Conservation (phyloP, 306 rosid genomes). For the Arachis hypogaea region DNA sequence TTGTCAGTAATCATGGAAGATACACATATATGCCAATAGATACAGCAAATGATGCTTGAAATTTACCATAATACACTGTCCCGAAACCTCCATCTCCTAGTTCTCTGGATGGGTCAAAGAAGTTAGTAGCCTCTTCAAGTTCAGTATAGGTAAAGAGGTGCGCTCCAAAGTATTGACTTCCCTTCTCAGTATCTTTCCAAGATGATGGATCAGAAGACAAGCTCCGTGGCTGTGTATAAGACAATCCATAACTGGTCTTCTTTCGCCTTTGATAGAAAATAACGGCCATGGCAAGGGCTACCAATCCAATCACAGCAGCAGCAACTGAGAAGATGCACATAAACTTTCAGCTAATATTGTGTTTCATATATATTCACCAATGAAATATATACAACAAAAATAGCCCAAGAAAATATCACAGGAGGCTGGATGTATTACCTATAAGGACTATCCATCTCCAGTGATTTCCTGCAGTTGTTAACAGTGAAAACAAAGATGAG, state of each 20-base stretch:
- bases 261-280: slow-evolving; percentile 24
- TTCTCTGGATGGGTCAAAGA: slow-evolving; percentile 61
- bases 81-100: slow-evolving; percentile 94
- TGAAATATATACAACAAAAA: neutral
- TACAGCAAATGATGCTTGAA: neutral
- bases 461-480: slow-evolving; percentile 22
- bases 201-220: slow-evolving; percentile 47
- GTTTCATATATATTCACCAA: neutral
- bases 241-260: slow-evolving; percentile 37
- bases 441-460: neutral
- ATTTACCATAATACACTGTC: slow-evolving; percentile 76
- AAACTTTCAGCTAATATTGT: slow-evolving; percentile 11
- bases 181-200: slow-evolving; percentile 50
- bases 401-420: neutral
- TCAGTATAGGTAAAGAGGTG: slow-evolving; percentile 66
- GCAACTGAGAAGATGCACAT: slow-evolving; percentile 36
- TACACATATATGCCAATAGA: neutral
- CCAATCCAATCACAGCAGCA: neutral
- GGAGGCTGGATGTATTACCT: slow-evolving; percentile 51
- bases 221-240: slow-evolving; percentile 44
- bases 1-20: slow-evolving; percentile 13
- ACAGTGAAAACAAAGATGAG: slow-evolving; percentile 21
- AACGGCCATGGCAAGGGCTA: neutral
- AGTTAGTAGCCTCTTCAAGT: slow-evolving; percentile 73
- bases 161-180: slow-evolving; percentile 48